Base-by-base conservation (phyloP, 192 early-diverging fungal genomes). In the Lunasporangiospora selenospora region DNA sequence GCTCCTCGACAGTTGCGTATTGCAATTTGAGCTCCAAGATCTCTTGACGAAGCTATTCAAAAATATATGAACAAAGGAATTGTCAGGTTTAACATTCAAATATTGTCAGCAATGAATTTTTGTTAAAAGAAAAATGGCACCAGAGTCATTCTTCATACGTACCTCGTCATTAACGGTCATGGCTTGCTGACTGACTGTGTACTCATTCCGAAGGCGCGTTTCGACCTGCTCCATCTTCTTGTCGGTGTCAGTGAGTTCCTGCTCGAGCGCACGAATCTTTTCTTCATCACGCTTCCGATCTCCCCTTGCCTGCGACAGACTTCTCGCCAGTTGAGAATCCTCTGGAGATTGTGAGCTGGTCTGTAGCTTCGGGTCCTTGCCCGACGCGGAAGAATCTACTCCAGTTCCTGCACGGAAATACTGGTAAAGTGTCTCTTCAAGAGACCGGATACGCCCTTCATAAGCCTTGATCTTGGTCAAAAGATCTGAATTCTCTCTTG, bases 381-480 rank as follows among this genome's bases (percentile, higher is more conserved):
- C 45, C 2, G 60, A 63, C 21, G 36, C 10, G 8, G 69, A 58
- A 1, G 61, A 63, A 2, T 73, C 69, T 4, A 32, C 45, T n/a
- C 45, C 58, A 2, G 69, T 42, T 26, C 48, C 37, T n/a, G 75
- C 58, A 10, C 67, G 56, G 37, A 67, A 77, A 47, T 71, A 70
- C 39, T 58, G 62, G 23, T 81, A 75, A 16, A 81, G 41, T 19
- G 51, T 64, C 16, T 76, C 77, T 32, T 81, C 80, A 0, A 81
- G 66, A 6, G 54, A 52, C 31, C 63, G 65, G 32, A 81, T 81
- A 37, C 80, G 73, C 12, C 58, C 29, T 45, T 81, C 76, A n/a
- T 70, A 78, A 3, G 67, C 69, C 58, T 78, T 65, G 49, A 63
- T 67, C 52, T 73, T 73, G 10, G 40, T 47, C 11, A 33, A 0